Conservation (phyloP, 1,284 basidiomycete species). For the Stereum hirsutum region DNA sequence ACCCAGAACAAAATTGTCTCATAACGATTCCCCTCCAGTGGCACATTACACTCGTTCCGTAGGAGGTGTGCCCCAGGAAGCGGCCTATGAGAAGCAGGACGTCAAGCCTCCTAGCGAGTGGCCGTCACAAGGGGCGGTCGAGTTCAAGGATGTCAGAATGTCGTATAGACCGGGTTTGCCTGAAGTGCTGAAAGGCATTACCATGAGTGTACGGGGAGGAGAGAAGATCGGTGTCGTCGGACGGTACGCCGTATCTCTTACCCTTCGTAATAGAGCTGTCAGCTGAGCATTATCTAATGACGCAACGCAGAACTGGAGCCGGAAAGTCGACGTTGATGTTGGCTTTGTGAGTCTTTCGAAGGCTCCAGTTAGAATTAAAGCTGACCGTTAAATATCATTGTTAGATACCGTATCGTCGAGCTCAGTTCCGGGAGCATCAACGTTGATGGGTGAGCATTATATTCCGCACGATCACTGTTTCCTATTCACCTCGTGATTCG, state of each 20-base stretch:
- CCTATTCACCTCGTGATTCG: too few relatives aligned
- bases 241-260: slow-evolving; percentile 27
- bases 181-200: slow-evolving; percentile 57
- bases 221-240: slow-evolving; percentile 89
- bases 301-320: slow-evolving; percentile 51
- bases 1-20: background rate
- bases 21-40: slow-evolving; percentile 21
- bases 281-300: too few relatives aligned
- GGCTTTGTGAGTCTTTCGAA: too few relatives aligned
- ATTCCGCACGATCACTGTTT: background rate
- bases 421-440: slow-evolving; percentile 53
- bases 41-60: slow-evolving; percentile 68
- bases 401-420: slow-evolving; percentile 44
- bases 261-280: background rate
- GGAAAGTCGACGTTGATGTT: slow-evolving; percentile 63
- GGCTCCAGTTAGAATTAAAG: too few relatives aligned
- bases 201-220: slow-evolving; percentile 58
- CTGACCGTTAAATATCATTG: too few relatives aligned
- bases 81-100: slow-evolving; percentile 56
- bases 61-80: slow-evolving; percentile 63
- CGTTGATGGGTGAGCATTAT: slow-evolving; percentile 36
- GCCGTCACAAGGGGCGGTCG: slow-evolving; percentile 58
- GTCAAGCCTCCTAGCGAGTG: slow-evolving; percentile 51
- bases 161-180: slow-evolving; percentile 67
- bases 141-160: slow-evolving; percentile 54